Evolutionary conservation across 2,329 filamentous ascomycete genomes (phyloP).

Genomic region (Akanthomyces lecanii): DNA sequence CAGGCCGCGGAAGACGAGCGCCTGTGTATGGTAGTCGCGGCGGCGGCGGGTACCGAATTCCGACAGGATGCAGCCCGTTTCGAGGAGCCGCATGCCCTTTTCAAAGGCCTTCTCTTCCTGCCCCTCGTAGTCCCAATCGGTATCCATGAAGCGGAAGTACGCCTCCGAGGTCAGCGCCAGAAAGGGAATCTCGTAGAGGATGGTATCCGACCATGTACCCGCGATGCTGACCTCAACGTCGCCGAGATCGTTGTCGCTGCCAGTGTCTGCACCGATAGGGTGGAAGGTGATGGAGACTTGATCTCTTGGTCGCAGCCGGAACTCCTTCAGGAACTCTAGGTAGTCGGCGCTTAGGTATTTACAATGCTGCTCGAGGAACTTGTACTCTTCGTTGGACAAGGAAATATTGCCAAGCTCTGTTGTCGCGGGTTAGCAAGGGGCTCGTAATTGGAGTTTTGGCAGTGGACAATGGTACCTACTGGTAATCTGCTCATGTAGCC

Average conservation of each 20-base stretch:
- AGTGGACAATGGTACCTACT: conserved; percentile 45
- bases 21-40: conserved; percentile 92
- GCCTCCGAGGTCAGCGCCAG: conserved; percentile 90
- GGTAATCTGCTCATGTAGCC: conserved; percentile 78
- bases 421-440: not conserved
- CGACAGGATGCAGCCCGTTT: conserved; percentile 82
- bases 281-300: conserved; percentile 72
- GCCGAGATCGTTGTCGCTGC: conserved; percentile 62
- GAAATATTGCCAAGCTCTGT: conserved; percentile 77
- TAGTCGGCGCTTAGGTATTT: conserved; percentile 75
- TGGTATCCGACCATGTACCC: conserved; percentile 89
- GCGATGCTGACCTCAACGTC: conserved; percentile 72
- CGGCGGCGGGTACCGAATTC: conserved; percentile 90
- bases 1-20: conserved; percentile 85
- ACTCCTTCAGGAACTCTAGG: conserved; percentile 74
- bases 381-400: conserved; percentile 73
- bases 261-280: conserved; percentile 51
- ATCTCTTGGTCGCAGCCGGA: conserved; percentile 74
- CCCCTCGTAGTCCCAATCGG: conserved; percentile 81
- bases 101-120: conserved; percentile 80
- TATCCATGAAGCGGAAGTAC: conserved; percentile 96
- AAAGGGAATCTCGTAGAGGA: conserved; percentile 94
- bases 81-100: conserved; percentile 73
- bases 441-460: not conserved
- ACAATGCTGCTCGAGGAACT: conserved; percentile 74